Base-by-base conservation (phyloP, 352 stramenopile species). In the Globisporangium carolinianum region DNA sequence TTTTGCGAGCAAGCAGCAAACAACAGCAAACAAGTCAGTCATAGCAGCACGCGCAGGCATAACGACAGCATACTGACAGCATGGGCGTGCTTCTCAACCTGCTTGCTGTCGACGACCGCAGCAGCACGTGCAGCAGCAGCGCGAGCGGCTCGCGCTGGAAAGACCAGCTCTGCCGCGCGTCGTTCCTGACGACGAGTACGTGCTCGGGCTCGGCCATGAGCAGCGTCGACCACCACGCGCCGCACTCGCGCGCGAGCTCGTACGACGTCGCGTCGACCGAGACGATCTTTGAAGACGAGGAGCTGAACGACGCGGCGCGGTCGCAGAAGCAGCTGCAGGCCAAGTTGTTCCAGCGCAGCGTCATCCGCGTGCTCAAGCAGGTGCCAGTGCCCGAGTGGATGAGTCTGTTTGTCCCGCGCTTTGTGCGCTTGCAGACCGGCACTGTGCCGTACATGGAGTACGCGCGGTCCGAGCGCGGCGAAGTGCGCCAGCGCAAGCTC, bases 401-500 rank as follows among this genome's bases (percentile, higher is more conserved):
- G 69, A 87, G 86, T 57, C 76, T 89, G n/a, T 89, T 87, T 60
- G 73, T 87, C 54, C 76, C 75, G 6, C 76, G 79, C 54, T 50
- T 85, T 49, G 73, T 89, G 47, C 71, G 73, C 9, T 64, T 89
- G 41, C 76, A 87, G 65, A 84, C 69, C 6, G 79, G 79, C 45
- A 71, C 75, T 0, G 63, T 83, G 47, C 79, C 79, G 36, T 89
- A 72, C 60, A 79, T 89, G 65, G 76, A 89, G 62, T 87, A 89
- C 64, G 61, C 69, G 11, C 76, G 79, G 39, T 77, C 69, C 7
- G 74, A 82, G 51, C 63, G 70, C 35, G 74, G 79, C 32, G 65
- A 76, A 47, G 68, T 87, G 57, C 79, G 79, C 9, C 74, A 89
- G 55, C 76, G 79, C 48, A 72, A 83, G 54, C 77, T 78, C 65